Evolutionary conservation across 2,329 filamentous ascomycete species (phyloP).

Genomic region (Capronia epimyces): DNA sequence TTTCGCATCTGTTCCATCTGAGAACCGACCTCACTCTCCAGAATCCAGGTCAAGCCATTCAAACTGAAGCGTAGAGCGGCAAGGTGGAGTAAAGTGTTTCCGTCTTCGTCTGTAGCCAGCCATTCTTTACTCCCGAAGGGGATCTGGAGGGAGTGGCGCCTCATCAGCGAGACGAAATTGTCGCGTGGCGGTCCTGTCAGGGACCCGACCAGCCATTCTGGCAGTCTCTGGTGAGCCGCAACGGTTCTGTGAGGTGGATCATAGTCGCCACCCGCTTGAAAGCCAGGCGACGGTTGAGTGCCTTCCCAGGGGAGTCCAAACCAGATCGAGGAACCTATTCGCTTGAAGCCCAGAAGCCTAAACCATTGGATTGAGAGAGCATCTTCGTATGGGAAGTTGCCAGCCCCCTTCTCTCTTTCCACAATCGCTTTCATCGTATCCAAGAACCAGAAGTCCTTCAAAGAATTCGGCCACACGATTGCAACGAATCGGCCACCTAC

Average conservation of each 20-base stretch:
- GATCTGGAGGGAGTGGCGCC: not conserved
- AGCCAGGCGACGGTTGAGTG: not conserved
- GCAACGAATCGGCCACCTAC: not conserved
- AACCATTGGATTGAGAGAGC: slow-evolving; percentile 28
- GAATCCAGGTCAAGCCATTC: slow-evolving; percentile 30
- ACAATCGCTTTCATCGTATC: not conserved
- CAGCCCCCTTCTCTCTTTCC: not conserved
- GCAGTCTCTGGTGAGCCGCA: not conserved
- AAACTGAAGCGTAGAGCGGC: slow-evolving; percentile 27
- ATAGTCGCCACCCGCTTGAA: not conserved
- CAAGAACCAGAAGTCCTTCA: not conserved
- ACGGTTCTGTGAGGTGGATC: not conserved
- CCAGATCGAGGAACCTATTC: slow-evolving; percentile 33
- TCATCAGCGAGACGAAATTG: not conserved
- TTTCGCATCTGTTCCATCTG: slow-evolving; percentile 28
- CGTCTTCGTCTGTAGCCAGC: slow-evolving; percentile 13
- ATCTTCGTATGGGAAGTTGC: slow-evolving; percentile 3
- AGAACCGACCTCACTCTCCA: slow-evolving; percentile 23
- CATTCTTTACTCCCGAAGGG: slow-evolving; percentile 1
- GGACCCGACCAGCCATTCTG: not conserved
- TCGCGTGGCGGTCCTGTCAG: not conserved
- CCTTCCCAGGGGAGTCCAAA: slow-evolving; percentile 30
- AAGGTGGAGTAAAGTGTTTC: slow-evolving; percentile 31
- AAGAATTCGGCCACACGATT: not conserved
- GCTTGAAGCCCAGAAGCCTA: slow-evolving; percentile 32